These are phyloP conservation scores for Apophysomyces sp. DNA, from an alignment of 371 early-diverging fungal species.

Conservation along the genomic window DNA sequence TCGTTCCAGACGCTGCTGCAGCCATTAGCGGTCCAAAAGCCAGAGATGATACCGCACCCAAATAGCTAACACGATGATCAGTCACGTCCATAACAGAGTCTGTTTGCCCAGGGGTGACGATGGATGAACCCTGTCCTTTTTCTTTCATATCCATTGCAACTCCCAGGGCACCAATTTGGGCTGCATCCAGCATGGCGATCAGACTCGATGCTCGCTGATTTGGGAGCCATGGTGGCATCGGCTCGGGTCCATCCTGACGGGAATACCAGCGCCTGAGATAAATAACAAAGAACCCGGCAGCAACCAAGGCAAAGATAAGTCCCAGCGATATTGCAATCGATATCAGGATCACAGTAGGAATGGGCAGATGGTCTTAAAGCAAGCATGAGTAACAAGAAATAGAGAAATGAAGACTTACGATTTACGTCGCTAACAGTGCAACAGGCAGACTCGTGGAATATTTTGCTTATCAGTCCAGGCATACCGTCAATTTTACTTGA, in stretches of 20 bases:
- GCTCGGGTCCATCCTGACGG: constrained; percentile 24
- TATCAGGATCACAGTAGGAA: constrained; percentile 70
- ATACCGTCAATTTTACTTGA: constrained; percentile 33
- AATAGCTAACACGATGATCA: not conserved
- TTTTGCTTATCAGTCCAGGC: constrained; percentile 22
- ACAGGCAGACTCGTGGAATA: constrained; percentile 26
- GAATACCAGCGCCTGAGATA: constrained; percentile 23
- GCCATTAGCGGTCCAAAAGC: constrained; percentile 22
- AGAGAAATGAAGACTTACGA: constrained; percentile 17
- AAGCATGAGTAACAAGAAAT: not conserved
- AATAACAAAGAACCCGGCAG: constrained; percentile 33
- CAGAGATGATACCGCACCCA: constrained; percentile 24
- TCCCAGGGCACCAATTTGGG: constrained; percentile 23
- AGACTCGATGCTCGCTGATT: constrained; percentile 19
- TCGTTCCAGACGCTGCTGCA: constrained; percentile 26
- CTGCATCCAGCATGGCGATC: constrained; percentile 28
- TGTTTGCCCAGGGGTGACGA: not conserved
- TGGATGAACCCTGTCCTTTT: not conserved
- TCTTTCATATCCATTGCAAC: constrained; percentile 9
- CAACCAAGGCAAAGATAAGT: constrained; percentile 63
- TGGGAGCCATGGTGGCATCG: constrained; percentile 31
- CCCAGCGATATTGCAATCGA: constrained; percentile 73
- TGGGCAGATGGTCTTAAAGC: constrained; percentile 40
- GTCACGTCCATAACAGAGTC: not conserved
- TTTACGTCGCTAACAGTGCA: constrained; percentile 21